Base-by-base conservation (phyloP, 768 basidiomycete species). In the Omphalotus guepiniiformis region DNA sequence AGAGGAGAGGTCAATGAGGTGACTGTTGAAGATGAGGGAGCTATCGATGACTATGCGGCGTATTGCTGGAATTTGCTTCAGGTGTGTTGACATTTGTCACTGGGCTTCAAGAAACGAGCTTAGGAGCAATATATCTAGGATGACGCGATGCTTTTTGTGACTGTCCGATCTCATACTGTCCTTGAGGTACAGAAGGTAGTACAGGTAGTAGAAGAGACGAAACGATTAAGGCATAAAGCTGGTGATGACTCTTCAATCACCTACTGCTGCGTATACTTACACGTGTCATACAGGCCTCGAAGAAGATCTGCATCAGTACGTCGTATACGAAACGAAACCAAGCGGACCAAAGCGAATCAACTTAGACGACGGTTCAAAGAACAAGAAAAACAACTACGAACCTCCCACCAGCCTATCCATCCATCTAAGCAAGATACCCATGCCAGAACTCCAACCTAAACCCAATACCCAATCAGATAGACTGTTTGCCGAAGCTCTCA, bases 401-500 rank as follows among this genome's bases (percentile, higher is more conserved):
- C 88, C 89, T 1, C 89, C 88, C 1, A 74, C 71, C 27, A 81
- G 75, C 51, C 71, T 93, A 0, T 75, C 73, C 0, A 73, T 92
- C 1, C 88, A 92, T 61, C 64, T 93, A 15, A 88, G 88, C 72
- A 92, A 92, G 71, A 89, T 93, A 39, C 71, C 83, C 12, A 91
- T 93, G 80, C 89, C 88, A 0, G 89, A 93, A 59, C 74, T 93
- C 13, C 76, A 77, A 55, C 85, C 86, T 3, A 76, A 72, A 50
- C 58, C 30, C 47, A 57, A 54, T 26, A 47, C 53, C 32, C 57
- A 55, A 55, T 54, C 65, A 67, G 42, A 49, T 56, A 13, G 55
- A 69, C 65, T 63, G 70, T 66, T 34, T 9, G 8, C 9, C 12
- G 56, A 70, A 71, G 15, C n/a, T n/a, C n/a, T n/a, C n/a, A n/a